A percentile compares a stretch with the other conserved stretches of the same genome.
These are phyloP conservation scores for Lactarius vividus DNA, from an alignment of 768 basidiomycete genomes.

Conservation along the genomic window DNA sequence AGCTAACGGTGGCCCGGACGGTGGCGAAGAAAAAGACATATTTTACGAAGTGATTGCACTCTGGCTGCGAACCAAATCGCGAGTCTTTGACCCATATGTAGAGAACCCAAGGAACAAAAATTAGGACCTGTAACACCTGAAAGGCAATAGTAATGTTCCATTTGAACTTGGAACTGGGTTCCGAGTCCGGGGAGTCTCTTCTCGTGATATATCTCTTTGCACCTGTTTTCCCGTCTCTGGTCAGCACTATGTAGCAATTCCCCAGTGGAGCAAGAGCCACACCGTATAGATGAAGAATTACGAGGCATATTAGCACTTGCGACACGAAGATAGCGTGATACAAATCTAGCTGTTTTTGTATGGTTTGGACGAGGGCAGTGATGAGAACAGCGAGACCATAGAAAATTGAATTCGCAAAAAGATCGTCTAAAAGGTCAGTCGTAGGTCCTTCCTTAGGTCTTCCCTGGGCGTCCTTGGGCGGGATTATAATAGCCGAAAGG, in stretches of 20 bases:
- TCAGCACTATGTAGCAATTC: background rate
- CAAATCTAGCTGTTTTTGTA: background rate
- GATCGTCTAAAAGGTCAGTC: background rate
- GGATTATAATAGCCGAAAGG: background rate
- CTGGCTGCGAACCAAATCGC: background rate
- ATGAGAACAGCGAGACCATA: background rate
- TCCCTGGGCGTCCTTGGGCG: no score
- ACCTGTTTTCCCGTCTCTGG: background rate
- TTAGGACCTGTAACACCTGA: background rate
- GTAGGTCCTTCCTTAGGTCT: background rate
- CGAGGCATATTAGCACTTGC: background rate
- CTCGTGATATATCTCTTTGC: no score
- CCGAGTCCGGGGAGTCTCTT: no score
- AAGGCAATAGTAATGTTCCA: background rate
- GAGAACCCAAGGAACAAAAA: background rate
- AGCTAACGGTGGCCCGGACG: background rate
- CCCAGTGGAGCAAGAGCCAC: background rate
- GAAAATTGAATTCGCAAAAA: background rate
- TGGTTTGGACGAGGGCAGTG: background rate
- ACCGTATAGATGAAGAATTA: background rate
- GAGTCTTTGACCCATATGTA: background rate
- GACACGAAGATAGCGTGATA: conserved; percentile 2
- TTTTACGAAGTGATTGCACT: background rate
- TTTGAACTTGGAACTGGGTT: no score
- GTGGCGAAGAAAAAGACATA: background rate